A percentile compares a stretch with the other conserved stretches of the same genome.
These are phyloP conservation scores for Thuja plicata DNA, from an alignment of 83 land plant species.

Conservation along the genomic window DNA sequence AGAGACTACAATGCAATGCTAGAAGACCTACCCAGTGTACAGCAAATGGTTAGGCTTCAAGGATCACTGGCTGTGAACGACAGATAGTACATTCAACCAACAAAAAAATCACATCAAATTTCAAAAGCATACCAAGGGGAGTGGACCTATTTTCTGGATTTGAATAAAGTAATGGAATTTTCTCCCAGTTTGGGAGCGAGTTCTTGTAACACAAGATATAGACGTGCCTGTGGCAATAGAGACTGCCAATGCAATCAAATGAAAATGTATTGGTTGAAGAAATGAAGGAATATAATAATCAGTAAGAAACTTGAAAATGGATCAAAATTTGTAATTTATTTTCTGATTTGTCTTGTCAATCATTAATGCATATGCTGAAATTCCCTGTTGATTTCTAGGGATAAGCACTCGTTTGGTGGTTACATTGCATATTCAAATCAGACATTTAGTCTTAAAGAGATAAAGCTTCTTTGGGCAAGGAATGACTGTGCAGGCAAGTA, in stretches of 20 bases:
- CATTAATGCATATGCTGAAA: neutral
- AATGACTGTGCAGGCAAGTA: constrained; percentile 58
- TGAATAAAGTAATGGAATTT: neutral
- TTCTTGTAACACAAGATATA: neutral
- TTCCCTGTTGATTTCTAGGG: constrained; percentile 34
- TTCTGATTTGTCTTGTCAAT: neutral
- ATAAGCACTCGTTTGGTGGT: constrained; percentile 72
- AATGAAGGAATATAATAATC: neutral
- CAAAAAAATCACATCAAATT: neutral
- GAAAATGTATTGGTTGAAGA: neutral
- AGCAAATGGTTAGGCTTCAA: neutral
- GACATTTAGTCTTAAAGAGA: constrained; percentile 74
- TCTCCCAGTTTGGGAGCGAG: neutral
- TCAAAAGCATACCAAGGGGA: neutral
- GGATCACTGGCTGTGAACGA: neutral
- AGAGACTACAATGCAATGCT: neutral
- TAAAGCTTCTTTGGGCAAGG: constrained; percentile 78
- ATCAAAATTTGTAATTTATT: neutral
- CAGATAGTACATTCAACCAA: neutral
- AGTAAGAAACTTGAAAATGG: neutral
- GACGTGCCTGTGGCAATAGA: neutral
- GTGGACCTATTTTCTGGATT: neutral
- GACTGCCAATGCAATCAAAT: neutral
- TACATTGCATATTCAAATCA: constrained; percentile 70
- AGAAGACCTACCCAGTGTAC: neutral